Conservation (phyloP, 192 early-diverging fungal species). For the Umbelopsis sp. region DNA sequence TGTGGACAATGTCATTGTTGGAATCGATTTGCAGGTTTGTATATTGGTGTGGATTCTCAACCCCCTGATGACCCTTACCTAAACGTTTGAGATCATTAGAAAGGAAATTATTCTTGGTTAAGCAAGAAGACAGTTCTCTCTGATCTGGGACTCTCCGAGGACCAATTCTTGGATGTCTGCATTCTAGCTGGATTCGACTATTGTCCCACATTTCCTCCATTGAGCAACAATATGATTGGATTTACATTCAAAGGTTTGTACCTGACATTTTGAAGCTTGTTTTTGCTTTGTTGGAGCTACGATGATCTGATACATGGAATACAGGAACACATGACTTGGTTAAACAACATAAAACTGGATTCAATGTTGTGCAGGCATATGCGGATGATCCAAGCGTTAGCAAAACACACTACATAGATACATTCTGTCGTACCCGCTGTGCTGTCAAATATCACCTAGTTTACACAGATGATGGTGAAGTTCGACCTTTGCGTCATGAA, state of each 20-base stretch:
- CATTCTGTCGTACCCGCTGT: slow-evolving; percentile 70
- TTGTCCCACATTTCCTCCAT: slow-evolving; percentile 70
- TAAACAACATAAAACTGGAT: slow-evolving; percentile 70
- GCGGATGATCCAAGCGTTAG: slow-evolving; percentile 55
- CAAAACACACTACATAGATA: slow-evolving; percentile 69
- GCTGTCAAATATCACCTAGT: slow-evolving; percentile 73
- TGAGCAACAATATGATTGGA: slow-evolving; percentile 47
- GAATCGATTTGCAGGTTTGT: slow-evolving; percentile 57
- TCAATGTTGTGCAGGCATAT: slow-evolving; percentile 68
- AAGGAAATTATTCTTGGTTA: slow-evolving; percentile 65
- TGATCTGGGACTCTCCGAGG: slow-evolving; percentile 60
- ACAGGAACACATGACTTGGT: slow-evolving; percentile 58
- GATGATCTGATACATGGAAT: neutral
- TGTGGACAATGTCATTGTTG: slow-evolving; percentile 70
- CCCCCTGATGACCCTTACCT: neutral
- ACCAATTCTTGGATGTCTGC: slow-evolving; percentile 79
- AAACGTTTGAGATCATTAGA: slow-evolving; percentile 30
- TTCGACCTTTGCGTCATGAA: slow-evolving; percentile 63
- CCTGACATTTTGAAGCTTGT: neutral
- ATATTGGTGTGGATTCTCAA: neutral
- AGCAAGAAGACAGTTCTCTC: slow-evolving; percentile 61
- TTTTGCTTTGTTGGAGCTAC: neutral
- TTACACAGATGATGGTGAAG: slow-evolving; percentile 67
- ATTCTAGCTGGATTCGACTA: slow-evolving; percentile 81
- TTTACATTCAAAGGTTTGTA: slow-evolving; percentile 70